Conservation (phyloP, 2,329 filamentous ascomycete genomes). For the Fusarium pseudonygamai region DNA sequence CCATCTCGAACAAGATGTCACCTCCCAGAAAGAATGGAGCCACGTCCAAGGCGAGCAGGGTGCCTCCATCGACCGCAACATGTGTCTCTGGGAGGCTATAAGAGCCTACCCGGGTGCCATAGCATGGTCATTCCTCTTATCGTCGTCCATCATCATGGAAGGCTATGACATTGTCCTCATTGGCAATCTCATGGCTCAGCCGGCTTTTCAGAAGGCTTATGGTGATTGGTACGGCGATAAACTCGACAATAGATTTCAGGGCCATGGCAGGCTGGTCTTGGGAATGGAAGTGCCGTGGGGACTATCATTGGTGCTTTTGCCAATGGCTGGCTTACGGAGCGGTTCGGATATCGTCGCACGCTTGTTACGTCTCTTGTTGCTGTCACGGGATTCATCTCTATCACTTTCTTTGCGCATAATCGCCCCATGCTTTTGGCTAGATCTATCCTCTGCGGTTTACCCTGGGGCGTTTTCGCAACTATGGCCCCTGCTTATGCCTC, state of each 20-base stretch:
- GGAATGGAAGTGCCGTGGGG: constrained; percentile 14
- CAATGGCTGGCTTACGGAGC: constrained; percentile 35
- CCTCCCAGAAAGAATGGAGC: constrained; percentile 22
- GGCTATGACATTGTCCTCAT: constrained; percentile 35
- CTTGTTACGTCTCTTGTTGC: constrained; percentile 56
- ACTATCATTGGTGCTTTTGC: constrained; percentile 38
- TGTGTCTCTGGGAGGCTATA: constrained; percentile 11
- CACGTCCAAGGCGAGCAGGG: constrained; percentile 22
- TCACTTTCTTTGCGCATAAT: constrained; percentile 47
- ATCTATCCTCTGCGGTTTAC: constrained; percentile 56
- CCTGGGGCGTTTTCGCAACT: constrained; percentile 56
- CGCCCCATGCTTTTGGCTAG: constrained; percentile 55
- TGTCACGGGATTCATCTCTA: constrained; percentile 43
- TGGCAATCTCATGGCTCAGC: constrained; percentile 39
- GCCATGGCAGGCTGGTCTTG: constrained; percentile 14
- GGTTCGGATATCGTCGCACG: constrained; percentile 53
- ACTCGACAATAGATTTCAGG: constrained; percentile 35
- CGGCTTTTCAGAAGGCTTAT: constrained; percentile 34
- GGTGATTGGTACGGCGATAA: constrained; percentile 35
- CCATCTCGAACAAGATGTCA: neutral
- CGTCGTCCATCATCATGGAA: constrained; percentile 41
- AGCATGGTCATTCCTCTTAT: constrained; percentile 36
- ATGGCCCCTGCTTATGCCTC: constrained; percentile 55
- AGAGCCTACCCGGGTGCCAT: constrained; percentile 26
- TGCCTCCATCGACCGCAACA: constrained; percentile 24